phyloP scores from a whole-genome alignment of 2,329 filamentous ascomycete genomes.

The Bipolaris victoriae region DNA sequence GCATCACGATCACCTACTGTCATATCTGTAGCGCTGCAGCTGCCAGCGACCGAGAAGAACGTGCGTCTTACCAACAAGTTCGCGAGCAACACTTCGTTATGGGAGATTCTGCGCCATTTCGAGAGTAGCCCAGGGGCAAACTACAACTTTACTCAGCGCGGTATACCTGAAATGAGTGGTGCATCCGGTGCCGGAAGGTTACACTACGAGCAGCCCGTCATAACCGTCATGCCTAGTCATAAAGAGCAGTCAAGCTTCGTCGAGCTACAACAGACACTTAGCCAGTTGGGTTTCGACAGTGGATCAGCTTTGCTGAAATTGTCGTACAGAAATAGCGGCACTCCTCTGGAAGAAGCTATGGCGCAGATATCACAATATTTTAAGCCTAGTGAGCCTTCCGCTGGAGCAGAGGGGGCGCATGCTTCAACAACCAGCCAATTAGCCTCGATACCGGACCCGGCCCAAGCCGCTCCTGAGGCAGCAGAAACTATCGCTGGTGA shows the following conservation, averaged over 20 bases:
- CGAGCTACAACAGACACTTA: slow-evolving; percentile 87
- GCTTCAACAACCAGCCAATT: slow-evolving; percentile 35
- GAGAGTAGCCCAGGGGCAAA: slow-evolving; percentile 64
- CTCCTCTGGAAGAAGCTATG: slow-evolving; percentile 86
- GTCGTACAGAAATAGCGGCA: slow-evolving; percentile 75
- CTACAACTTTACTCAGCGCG: slow-evolving; percentile 83
- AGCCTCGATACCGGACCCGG: slow-evolving; percentile 30
- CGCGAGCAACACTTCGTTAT: slow-evolving; percentile 84
- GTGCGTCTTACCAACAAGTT: slow-evolving; percentile 82
- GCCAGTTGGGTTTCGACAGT: slow-evolving; percentile 83
- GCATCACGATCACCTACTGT: slow-evolving; percentile 83
- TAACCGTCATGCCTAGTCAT: slow-evolving; percentile 75
- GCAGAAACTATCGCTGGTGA: slow-evolving; percentile 34
- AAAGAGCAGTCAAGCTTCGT: slow-evolving; percentile 76
- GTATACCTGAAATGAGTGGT: slow-evolving; percentile 67
- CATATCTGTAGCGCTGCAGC: slow-evolving; percentile 86
- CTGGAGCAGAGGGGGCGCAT: slow-evolving; percentile 39
- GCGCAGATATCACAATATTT: slow-evolving; percentile 79
- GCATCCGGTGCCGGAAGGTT: slow-evolving; percentile 71
- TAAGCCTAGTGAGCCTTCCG: slow-evolving; percentile 51
- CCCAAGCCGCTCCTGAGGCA: slow-evolving; percentile 34
- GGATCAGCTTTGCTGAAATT: slow-evolving; percentile 81
- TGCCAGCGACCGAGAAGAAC: slow-evolving; percentile 61
- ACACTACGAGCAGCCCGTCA: slow-evolving; percentile 84
- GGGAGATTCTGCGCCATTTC: slow-evolving; percentile 88